Evolutionary conservation across 1,284 basidiomycete genomes (phyloP).

Genomic region (Sanghuangporus weigelae): DNA sequence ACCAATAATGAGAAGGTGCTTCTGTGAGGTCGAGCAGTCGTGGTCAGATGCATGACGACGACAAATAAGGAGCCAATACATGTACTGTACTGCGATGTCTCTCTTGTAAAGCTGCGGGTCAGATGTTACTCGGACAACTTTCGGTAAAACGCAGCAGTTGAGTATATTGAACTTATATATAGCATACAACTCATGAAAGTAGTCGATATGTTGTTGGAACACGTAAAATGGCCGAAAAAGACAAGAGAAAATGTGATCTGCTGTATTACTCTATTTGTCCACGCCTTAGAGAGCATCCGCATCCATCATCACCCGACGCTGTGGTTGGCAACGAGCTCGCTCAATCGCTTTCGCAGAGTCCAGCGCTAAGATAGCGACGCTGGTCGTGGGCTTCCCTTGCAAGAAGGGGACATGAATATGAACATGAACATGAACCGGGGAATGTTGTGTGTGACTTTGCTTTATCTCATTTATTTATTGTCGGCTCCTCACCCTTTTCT

Average conservation of each 20-base stretch:
- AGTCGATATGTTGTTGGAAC: neutral
- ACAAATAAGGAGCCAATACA: neutral
- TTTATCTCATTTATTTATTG: neutral
- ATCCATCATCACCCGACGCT: neutral
- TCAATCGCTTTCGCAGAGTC: neutral
- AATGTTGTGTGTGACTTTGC: slow-evolving; percentile 10
- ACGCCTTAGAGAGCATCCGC: neutral
- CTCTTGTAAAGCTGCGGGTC: too few species aligned
- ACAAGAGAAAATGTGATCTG: neutral
- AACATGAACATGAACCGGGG: neutral
- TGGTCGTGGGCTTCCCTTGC: neutral
- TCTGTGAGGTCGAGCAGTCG: too few species aligned
- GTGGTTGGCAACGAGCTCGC: neutral
- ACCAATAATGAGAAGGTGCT: too few species aligned
- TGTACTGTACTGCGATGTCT: neutral
- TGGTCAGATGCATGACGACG: neutral
- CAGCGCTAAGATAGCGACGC: neutral
- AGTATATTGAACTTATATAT: neutral
- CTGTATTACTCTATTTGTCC: slow-evolving; percentile 4
- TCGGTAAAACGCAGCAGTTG: neutral
- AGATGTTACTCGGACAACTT: neutral
- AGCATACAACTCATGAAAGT: neutral
- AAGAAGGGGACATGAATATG: neutral
- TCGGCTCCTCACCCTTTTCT: neutral
- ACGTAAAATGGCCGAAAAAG: neutral